Percentiles rank a stretch among this genome's conserved stretches.
phyloP scores from a whole-genome alignment of 1,284 basidiomycete genomes.

The Pterulicium gracile region DNA sequence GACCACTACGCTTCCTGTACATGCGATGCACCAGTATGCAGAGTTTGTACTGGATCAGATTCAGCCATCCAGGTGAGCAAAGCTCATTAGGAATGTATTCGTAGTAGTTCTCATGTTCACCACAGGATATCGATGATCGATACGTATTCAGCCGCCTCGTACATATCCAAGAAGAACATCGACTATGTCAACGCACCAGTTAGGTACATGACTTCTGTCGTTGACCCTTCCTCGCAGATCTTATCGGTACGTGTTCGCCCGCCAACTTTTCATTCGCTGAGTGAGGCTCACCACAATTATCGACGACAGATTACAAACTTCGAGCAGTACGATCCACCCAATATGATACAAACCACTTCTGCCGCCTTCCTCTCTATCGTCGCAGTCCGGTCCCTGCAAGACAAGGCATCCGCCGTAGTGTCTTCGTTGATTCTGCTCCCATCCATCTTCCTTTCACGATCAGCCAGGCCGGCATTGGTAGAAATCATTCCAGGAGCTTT shows the following conservation, averaged over 20 bases:
- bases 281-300: too few relatives aligned
- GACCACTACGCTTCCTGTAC: conserved; percentile 36
- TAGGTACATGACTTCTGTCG: conserved; percentile 37
- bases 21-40: conserved; percentile 40
- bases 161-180: conserved; percentile 30
- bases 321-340: conserved; percentile 40
- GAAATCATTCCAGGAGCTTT: background rate
- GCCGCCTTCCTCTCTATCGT: conserved; percentile 39
- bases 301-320: conserved; percentile 16
- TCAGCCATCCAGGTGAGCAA: conserved; percentile 33
- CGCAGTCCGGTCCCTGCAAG: conserved; percentile 8
- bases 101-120: conserved; percentile 3
- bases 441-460: conserved; percentile 28
- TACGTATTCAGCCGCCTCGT: conserved; percentile 37
- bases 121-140: conserved; percentile 41
- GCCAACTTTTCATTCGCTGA: too few relatives aligned
- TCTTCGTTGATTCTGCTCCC: conserved; percentile 40
- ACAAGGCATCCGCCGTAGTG: conserved; percentile 22
- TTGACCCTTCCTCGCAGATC: too few relatives aligned
- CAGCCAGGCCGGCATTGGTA: background rate
- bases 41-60: conserved; percentile 29
- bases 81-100: too few relatives aligned
- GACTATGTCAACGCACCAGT: conserved; percentile 34
- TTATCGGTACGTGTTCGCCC: too few relatives aligned
- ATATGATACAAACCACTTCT: conserved; percentile 44